phyloP scores from a whole-genome alignment of 2,329 filamentous ascomycete species.

The Xylariaceae sp. region DNA sequence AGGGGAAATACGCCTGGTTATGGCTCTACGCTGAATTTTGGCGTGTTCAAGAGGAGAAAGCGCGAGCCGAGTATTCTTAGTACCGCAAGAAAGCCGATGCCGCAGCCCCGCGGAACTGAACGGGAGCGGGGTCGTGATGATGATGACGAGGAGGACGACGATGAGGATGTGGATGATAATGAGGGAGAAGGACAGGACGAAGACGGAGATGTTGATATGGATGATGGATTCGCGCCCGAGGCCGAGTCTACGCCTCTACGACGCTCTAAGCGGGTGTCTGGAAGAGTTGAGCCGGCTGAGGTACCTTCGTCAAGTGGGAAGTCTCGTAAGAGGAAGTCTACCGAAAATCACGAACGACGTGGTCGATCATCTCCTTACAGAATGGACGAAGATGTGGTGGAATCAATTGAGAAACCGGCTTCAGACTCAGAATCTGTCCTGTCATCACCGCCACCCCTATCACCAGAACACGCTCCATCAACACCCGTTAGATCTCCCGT shows the following conservation, averaged over 20 bases:
- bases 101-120: constrained; percentile 30
- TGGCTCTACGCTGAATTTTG: constrained; percentile 45
- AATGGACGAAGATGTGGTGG: constrained; percentile 17
- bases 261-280: constrained; percentile 38
- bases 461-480: constrained; percentile 15
- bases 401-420: constrained; percentile 24
- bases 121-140: constrained; percentile 32
- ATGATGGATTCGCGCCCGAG: constrained; percentile 55
- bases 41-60: constrained; percentile 51
- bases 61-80: constrained; percentile 59
- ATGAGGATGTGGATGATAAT: constrained; percentile 31
- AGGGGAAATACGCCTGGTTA: constrained; percentile 31
- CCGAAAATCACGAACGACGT: constrained; percentile 38
- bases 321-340: constrained; percentile 54
- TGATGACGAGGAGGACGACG: constrained; percentile 42
- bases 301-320: constrained; percentile 31
- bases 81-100: constrained; percentile 41
- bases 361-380: constrained; percentile 35
- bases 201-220: constrained; percentile 28
- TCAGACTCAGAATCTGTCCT: constrained; percentile 25
- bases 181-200: no score
- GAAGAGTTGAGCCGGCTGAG: constrained; percentile 23
- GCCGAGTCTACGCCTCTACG: constrained; percentile 64
- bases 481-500: constrained; percentile 38
- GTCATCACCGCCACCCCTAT: constrained; percentile 23